Conservation (phyloP, 192 early-diverging fungal genomes). For the Pecoramyces ruminantium region DNA sequence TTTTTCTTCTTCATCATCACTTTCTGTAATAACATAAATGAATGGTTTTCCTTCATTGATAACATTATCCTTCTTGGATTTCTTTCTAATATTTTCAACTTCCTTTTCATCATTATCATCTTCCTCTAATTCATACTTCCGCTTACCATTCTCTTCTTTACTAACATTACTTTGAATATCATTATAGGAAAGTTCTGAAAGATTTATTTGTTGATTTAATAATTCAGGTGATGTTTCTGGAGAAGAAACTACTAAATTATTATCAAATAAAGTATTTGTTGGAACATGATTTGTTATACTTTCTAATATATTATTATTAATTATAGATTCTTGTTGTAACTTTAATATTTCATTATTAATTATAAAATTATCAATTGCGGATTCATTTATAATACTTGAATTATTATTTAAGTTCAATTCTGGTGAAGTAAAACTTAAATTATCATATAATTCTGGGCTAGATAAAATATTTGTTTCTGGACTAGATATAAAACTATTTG, state of each 20-base stretch:
- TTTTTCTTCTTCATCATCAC: background rate
- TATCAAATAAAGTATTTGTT: background rate
- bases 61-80: background rate
- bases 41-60: background rate
- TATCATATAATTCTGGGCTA: background rate
- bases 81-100: background rate
- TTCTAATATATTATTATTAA: background rate
- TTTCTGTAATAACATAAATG: background rate
- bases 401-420: background rate
- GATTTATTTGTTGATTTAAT: background rate
- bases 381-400: background rate
- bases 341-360: background rate
- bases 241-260: background rate
- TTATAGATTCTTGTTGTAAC: background rate
- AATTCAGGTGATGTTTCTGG: background rate
- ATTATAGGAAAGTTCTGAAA: background rate
- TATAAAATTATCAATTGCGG: background rate
- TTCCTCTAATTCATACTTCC: background rate
- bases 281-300: background rate
- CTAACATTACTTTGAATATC: background rate
- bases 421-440: background rate
- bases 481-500: background rate
- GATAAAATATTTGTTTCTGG: background rate
- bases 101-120: background rate
- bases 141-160: background rate